Evolutionary conservation across 192 early-diverging fungal genomes (phyloP), one percentile per base, ranked within the genome.

Genomic region (Jimgerdemannia flammicorona): DNA sequence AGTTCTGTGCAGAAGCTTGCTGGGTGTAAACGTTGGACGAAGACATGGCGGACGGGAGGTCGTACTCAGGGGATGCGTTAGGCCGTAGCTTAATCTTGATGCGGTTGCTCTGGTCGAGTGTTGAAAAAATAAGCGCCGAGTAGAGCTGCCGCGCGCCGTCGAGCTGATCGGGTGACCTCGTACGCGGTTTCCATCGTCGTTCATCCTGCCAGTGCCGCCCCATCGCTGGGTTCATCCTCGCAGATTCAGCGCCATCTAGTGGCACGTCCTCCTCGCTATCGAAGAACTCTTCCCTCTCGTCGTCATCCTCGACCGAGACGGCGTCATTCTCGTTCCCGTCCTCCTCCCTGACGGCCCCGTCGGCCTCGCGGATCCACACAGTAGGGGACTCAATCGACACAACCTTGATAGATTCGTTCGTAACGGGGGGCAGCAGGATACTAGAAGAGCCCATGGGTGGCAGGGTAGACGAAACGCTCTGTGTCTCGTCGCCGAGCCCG

Each of bases 381-480:
- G 77, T 85, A 44, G 88, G 85, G 19, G 84, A 83, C 40, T 79
- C 76, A 42, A 88, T 82, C 3, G 78, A 75, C 44, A 92, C 66
- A 3, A 79, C 81, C 66, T 90, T 90, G 75, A 89, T 81, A 0
- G 81, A 84, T 74, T 88, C 84, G 59, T 78, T 69, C 10, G 67
- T 42, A 40, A 71, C 67, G 39, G 77, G 75, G 6, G 84, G 82
- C 40, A 85, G 64, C 40, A 81, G 69, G 14, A 85, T 77, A 29
- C 78, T 83, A 3, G 79, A 81, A 3, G 74, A 74, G 42, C 72
- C 75, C 49, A 76, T 68, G 6, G n/a, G 44, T 4, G 44, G 43
- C 4, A 17, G 49, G 43, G 69, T 39, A 14, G 63, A 73, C 29
- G 79, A 72, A 10, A 80, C 65, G 63, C 66, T 71, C 44, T 77